Evolutionary conservation across 2,329 filamentous ascomycete genomes (phyloP), one percentile per base, ranked within the genome.

Genomic region (Colletotrichum liriopes): DNA sequence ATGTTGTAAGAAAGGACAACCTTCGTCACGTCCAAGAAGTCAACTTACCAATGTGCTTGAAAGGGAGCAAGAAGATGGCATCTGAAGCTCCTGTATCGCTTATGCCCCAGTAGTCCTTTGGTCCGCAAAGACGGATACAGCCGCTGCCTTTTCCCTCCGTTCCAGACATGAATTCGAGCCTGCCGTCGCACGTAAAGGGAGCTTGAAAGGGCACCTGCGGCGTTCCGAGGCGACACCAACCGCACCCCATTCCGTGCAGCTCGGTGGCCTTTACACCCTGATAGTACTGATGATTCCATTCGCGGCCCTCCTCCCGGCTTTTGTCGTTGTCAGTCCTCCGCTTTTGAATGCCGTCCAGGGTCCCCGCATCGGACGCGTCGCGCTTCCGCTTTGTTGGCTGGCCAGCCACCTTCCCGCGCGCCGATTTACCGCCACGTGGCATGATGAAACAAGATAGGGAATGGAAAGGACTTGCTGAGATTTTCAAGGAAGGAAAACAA

Each of bases 281-380:
- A 20, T 58, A 65, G 16, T 69, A 69, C 45, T 69, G 52, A 2
- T 35, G 32, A 16, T 47, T 20, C 39, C 49, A 56, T 54, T 58
- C 49, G 32, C 3, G 16, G 12, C 59, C 39, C 5, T 20, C 20
- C 4, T 61, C 55, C 26, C 7, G 29, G 35, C 26, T 61, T 9
- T 8, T 35, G 1, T 7, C 3, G 49, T 39, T 2, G 49, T 32
- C 29, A 4, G 51, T 37, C 35, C 41, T 69, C 1, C 32, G 41
- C 18, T 65, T 58, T 60, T 51, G 60, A 45, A 64, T 62, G 23
- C 49, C 52, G 0, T 23, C 51, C 47, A 47, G 1, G 41, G 37
- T 55, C 26, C 26, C 32, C 37, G 45, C 59, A 39, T 63, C 49
- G 9, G 58, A 56, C 29, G 59, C 12, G 32, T 68, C 65, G 29